Percentiles rank a stretch among this genome's conserved stretches.
These are phyloP conservation scores for Rhizophagus sp. DNA, from an alignment of 192 early-diverging fungal genomes.

Conservation along the genomic window DNA sequence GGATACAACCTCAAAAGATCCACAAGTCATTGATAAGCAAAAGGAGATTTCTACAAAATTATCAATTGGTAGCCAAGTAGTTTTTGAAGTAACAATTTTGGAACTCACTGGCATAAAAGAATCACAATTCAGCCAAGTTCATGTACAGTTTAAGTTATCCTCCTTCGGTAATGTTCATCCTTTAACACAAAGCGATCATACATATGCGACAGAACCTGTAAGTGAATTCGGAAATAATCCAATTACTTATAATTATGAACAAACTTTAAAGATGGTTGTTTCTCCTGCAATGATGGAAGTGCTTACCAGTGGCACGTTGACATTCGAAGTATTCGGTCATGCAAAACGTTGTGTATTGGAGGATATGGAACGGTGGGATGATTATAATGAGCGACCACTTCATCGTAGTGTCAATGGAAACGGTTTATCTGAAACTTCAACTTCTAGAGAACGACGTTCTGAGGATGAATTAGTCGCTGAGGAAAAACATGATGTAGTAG, in stretches of 20 bases:
- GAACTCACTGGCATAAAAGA: constrained; percentile 62
- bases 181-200: constrained; percentile 45
- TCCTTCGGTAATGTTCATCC: constrained; percentile 55
- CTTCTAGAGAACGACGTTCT: constrained; percentile 41
- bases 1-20: constrained; percentile 20
- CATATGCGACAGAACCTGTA: constrained; percentile 62
- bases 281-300: constrained; percentile 45
- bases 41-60: constrained; percentile 32
- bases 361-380: constrained; percentile 55
- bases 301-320: constrained; percentile 38
- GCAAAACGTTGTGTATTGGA: constrained; percentile 40
- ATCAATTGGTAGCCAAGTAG: constrained; percentile 47
- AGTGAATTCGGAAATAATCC: constrained; percentile 53
- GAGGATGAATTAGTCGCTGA: constrained; percentile 64
- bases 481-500: constrained; percentile 66
- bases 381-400: constrained; percentile 41
- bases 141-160: constrained; percentile 69
- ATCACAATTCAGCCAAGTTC: constrained; percentile 64
- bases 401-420: constrained; percentile 48
- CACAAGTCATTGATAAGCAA: constrained; percentile 22
- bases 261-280: constrained; percentile 47
- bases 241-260: constrained; percentile 54
- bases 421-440: neutral
- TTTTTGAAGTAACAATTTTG: constrained; percentile 66
- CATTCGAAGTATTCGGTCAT: constrained; percentile 57